Percentiles rank a stretch among this genome's conserved stretches.
Evolutionary conservation across 2,329 filamentous ascomycete species (phyloP).

Genomic region (Ceratocystiopsis brevicomis): DNA sequence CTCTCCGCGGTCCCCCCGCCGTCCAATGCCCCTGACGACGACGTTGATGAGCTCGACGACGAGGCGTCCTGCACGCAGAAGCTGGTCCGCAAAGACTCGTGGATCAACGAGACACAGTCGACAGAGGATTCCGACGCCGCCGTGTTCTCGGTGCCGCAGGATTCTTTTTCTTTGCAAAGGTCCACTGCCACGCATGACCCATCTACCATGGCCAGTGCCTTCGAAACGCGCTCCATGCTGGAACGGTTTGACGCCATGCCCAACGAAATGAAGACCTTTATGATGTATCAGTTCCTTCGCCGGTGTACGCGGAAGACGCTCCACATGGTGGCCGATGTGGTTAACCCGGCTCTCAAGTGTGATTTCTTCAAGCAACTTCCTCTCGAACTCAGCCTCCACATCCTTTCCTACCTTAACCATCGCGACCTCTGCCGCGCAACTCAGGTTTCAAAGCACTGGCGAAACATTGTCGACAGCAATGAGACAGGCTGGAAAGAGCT

Average conservation of each 20-base stretch:
- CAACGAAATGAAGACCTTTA: constrained; percentile 77
- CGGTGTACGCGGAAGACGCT: constrained; percentile 76
- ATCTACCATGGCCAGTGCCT: constrained; percentile 19
- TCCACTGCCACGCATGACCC: too few species aligned
- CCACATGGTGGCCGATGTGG: constrained; percentile 72
- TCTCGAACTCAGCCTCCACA: constrained; percentile 68
- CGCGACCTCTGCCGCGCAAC: constrained; percentile 76
- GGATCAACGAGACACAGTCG: constrained; percentile 23
- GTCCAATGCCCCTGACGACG: constrained; percentile 22
- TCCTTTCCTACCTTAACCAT: constrained; percentile 71
- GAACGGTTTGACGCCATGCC: constrained; percentile 85
- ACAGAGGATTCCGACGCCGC: constrained; percentile 15
- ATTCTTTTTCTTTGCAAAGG: neutral
- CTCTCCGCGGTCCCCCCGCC: constrained; percentile 48
- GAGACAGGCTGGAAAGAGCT: constrained; percentile 93
- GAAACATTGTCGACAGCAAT: constrained; percentile 74
- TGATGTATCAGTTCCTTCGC: constrained; percentile 90
- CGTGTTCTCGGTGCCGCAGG: constrained; percentile 1
- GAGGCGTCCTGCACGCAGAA: constrained; percentile 1
- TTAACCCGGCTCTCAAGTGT: constrained; percentile 87
- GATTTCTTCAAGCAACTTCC: constrained; percentile 78
- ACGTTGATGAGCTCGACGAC: constrained; percentile 23
- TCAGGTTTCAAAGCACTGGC: constrained; percentile 88
- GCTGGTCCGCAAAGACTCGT: constrained; percentile 4
- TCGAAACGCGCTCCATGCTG: constrained; percentile 72